phyloP scores from a whole-genome alignment of 805 yeast species.

The Teunomyces atbi region DNA sequence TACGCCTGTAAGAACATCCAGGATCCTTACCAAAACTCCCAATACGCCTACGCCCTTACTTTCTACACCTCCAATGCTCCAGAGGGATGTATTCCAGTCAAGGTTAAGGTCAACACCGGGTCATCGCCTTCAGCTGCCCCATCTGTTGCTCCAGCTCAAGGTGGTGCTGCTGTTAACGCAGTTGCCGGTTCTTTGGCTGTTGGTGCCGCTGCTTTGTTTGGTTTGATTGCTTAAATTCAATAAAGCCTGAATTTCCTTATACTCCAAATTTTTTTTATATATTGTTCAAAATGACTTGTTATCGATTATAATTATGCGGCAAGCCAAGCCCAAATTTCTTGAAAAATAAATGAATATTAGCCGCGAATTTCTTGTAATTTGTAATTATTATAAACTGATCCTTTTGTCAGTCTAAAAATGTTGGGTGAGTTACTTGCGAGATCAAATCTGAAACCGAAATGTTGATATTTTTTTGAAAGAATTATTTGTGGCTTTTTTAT shows the following conservation, averaged over 20 bases:
- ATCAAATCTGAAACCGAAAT: too few relatives aligned
- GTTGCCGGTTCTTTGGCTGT: conserved; percentile 1
- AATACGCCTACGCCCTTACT: conserved; percentile 14
- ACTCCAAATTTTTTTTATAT: not conserved
- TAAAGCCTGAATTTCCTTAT: not conserved
- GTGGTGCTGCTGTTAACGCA: not conserved
- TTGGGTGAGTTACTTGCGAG: too few relatives aligned
- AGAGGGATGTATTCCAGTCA: conserved; percentile 15
- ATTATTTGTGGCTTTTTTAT: too few relatives aligned
- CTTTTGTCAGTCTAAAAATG: too few relatives aligned
- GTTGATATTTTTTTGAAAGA: too few relatives aligned
- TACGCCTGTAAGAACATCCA: conserved; percentile 42
- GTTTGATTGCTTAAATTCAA: not conserved
- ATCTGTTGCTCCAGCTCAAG: not conserved
- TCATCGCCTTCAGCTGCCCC: not conserved
- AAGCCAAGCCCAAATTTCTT: too few relatives aligned
- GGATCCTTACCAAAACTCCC: conserved; percentile 44
- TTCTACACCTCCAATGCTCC: conserved; percentile 29
- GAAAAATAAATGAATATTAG: too few relatives aligned
- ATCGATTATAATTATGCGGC: too few relatives aligned
- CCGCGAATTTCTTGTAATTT: too few relatives aligned
- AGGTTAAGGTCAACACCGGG: conserved; percentile 3
- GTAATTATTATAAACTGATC: too few relatives aligned
- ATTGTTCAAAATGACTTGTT: too few relatives aligned
- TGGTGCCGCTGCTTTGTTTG: not conserved